phyloP scores from a whole-genome alignment of 345 rosid genomes.

The Citrus reticulata region DNA sequence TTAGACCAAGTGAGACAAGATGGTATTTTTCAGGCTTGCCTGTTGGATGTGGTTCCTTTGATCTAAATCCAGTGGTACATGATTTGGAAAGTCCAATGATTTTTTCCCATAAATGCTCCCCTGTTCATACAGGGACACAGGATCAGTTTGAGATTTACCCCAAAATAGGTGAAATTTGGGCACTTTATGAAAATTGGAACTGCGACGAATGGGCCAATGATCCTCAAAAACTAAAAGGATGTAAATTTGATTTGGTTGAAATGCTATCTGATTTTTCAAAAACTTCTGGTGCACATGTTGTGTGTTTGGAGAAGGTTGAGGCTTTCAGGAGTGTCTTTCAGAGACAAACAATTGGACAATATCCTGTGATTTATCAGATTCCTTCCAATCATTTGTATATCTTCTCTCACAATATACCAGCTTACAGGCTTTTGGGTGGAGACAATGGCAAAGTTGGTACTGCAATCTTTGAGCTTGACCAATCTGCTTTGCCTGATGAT shows the following conservation, averaged over 20 bases:
- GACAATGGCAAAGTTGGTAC: background rate
- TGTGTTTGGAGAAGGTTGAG: conserved; percentile 5
- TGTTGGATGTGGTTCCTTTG: conserved; percentile 7
- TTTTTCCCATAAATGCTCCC: conserved; percentile 9
- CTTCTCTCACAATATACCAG: conserved; percentile 10
- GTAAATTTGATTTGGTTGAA: conserved; percentile 9
- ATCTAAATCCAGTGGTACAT: background rate
- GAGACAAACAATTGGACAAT: background rate
- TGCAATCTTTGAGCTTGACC: conserved; percentile 10
- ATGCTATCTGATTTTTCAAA: conserved; percentile 11
- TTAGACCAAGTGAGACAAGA: background rate
- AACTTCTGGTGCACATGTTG: background rate
- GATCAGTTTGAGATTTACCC: conserved; percentile 13
- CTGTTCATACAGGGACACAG: background rate
- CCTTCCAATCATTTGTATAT: conserved; percentile 12
- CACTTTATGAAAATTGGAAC: conserved; percentile 16
- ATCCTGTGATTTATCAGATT: background rate
- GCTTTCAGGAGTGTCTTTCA: conserved; percentile 16
- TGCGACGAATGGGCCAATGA: conserved; percentile 3
- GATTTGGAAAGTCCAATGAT: conserved; percentile 5
- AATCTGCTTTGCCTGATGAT: conserved; percentile 1
- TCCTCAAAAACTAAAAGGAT: conserved; percentile 7
- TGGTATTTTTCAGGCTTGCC: conserved; percentile 1
- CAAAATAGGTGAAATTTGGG: conserved; percentile 22
- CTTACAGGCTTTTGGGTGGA: conserved; percentile 5